A percentile compares a stretch with the other conserved stretches of the same genome.
Evolutionary conservation across 2,329 filamentous ascomycete species (phyloP).

Genomic region (Cordyceps tenuipes): DNA sequence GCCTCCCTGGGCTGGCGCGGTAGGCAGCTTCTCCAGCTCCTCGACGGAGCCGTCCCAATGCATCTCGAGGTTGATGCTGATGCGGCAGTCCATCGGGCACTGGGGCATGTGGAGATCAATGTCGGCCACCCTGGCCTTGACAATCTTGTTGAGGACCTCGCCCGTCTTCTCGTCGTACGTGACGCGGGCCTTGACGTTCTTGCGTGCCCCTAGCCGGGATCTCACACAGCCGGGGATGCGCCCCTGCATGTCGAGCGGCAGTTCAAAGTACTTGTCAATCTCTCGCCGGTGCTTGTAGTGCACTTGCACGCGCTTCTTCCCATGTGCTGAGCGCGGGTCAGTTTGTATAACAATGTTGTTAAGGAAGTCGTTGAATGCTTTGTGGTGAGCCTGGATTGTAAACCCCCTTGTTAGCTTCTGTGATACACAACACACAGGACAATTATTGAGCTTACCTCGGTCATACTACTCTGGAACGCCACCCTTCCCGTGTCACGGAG

Average conservation of each 20-base stretch:
- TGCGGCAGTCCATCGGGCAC: conserved; percentile 76
- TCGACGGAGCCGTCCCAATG: conserved; percentile 63
- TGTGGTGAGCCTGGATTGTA: conserved; percentile 60
- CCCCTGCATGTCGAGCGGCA: conserved; percentile 51
- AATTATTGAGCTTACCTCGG: conserved; percentile 52
- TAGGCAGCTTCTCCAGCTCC: conserved; percentile 38
- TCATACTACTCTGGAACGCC: conserved; percentile 83
- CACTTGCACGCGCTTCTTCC: conserved; percentile 50
- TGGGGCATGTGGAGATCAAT: conserved; percentile 77
- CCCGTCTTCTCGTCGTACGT: conserved; percentile 67
- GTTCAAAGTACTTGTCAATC: conserved; percentile 73
- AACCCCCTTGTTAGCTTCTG: conserved; percentile 14
- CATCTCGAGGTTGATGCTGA: conserved; percentile 94
- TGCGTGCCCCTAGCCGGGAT: conserved; percentile 45
- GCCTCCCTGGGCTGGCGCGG: conserved; percentile 26
- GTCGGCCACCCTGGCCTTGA: conserved; percentile 84
- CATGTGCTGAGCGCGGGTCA: conserved; percentile 42
- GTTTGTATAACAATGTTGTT: conserved; percentile 60
- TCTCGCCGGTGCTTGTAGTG: conserved; percentile 77
- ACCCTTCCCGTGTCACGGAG: conserved; percentile 53
- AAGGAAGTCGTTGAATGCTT: conserved; percentile 72
- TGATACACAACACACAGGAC: background rate
- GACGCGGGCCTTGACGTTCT: conserved; percentile 45
- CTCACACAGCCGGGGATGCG: conserved; percentile 58
- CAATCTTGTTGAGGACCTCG: conserved; percentile 68